Evolutionary conservation across 805 yeast genomes (phyloP).

Genomic region (Cyberlindnera japonica): DNA sequence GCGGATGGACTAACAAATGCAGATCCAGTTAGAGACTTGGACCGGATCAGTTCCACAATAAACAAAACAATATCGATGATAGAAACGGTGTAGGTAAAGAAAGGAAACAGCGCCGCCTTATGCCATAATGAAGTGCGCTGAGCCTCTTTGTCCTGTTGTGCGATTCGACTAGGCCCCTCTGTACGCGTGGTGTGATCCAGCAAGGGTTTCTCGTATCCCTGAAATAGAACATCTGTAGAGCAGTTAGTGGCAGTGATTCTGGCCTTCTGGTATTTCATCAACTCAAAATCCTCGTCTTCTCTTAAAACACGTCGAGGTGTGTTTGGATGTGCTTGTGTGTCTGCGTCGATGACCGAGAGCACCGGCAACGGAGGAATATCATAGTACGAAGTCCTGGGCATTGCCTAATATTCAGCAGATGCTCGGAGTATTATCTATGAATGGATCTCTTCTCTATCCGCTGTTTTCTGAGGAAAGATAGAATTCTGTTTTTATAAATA

Average conservation of each 20-base stretch:
- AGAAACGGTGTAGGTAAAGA: constrained; percentile 27
- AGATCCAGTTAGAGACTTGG: constrained; percentile 58
- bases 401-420: too few species aligned
- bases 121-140: neutral
- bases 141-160: neutral
- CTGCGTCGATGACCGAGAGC: constrained; percentile 6
- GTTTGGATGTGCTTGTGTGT: neutral
- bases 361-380: constrained; percentile 4
- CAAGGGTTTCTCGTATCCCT: neutral
- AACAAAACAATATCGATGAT: constrained; percentile 52
- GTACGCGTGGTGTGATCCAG: neutral
- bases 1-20: constrained; percentile 66
- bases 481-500: too few species aligned
- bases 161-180: neutral
- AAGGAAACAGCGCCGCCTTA: constrained; percentile 10
- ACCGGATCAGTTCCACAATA: constrained; percentile 54
- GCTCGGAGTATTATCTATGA: too few species aligned
- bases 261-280: neutral
- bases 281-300: constrained; percentile 3
- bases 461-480: too few species aligned
- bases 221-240: too few species aligned
- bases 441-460: too few species aligned
- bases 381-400: constrained; percentile 1
- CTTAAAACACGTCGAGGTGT: neutral
- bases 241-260: neutral